These are phyloP conservation scores for Juglanconis sp. DNA, from an alignment of 2,329 filamentous ascomycete genomes.

Conservation along the genomic window DNA sequence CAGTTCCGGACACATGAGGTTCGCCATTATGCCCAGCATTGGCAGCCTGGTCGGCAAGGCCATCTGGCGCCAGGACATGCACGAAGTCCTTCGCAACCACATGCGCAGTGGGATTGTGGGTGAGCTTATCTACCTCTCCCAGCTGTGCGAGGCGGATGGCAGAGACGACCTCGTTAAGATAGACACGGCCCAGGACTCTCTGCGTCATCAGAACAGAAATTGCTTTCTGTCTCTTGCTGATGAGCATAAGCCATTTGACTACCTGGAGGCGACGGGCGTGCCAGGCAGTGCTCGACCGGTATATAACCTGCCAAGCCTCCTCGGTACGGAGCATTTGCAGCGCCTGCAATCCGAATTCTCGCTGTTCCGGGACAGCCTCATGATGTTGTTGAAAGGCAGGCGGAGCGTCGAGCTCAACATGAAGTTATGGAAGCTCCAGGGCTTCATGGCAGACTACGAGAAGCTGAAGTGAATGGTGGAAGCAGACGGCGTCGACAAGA, in stretches of 20 bases:
- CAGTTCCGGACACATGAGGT: constrained; percentile 14
- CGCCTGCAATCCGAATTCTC: constrained; percentile 34
- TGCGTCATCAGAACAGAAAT: constrained; percentile 37
- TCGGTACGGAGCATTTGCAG: constrained; percentile 45
- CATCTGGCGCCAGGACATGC: constrained; percentile 56
- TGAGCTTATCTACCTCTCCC: constrained; percentile 40
- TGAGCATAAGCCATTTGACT: constrained; percentile 39
- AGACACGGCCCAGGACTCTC: constrained; percentile 42
- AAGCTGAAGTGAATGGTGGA: neutral
- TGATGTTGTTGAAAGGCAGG: constrained; percentile 42
- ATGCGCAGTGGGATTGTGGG: constrained; percentile 47
- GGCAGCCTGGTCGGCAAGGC: constrained; percentile 18
- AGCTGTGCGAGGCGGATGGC: constrained; percentile 24
- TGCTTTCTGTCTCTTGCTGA: constrained; percentile 43
- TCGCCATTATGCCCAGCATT: constrained; percentile 17
- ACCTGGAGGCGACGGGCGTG: constrained; percentile 37
- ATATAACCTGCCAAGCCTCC: constrained; percentile 48
- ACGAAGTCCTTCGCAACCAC: constrained; percentile 45
- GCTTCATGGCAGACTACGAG: constrained; percentile 39
- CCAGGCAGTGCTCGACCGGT: constrained; percentile 41
- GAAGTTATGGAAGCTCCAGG: constrained; percentile 57
- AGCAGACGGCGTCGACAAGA: no score
- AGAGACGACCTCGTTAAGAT: constrained; percentile 41
- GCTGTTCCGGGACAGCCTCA: constrained; percentile 34
- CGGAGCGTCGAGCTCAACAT: constrained; percentile 44